Conservation (phyloP, 805 yeast genomes). For the Starmerella stigmatis region DNA sequence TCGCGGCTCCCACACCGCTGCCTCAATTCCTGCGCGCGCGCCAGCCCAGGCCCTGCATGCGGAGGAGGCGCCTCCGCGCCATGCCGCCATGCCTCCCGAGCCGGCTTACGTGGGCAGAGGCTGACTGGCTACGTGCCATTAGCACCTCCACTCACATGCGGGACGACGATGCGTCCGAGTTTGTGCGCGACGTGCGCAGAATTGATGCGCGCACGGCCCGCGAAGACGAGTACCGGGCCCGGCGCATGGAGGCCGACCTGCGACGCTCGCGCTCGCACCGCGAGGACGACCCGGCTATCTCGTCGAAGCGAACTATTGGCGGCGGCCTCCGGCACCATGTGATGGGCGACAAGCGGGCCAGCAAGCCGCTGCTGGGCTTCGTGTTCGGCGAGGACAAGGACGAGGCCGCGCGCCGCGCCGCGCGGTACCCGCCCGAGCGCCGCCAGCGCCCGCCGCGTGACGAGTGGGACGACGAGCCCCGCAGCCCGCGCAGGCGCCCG, state of each 20-base stretch:
- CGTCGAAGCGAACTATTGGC: conserved; percentile 8
- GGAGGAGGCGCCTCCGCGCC: too few species aligned
- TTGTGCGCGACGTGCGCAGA: conserved; percentile 15
- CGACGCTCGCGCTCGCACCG: conserved; percentile 14
- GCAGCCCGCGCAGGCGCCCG: background rate
- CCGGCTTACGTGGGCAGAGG: background rate
- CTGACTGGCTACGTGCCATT: background rate
- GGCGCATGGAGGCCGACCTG: conserved; percentile 17
- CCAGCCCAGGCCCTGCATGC: too few species aligned
- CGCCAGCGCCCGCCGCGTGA: conserved; percentile 5
- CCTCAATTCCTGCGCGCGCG: too few species aligned
- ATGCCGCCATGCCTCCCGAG: too few species aligned
- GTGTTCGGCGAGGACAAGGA: conserved; percentile 14
- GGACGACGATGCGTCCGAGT: conserved; percentile 18
- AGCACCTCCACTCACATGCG: conserved; percentile 2
- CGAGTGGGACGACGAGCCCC: conserved; percentile 1
- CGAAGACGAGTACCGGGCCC: conserved; percentile 16
- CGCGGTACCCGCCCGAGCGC: background rate
- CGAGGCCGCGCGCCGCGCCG: background rate
- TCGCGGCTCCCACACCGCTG: too few species aligned
- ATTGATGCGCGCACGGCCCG: conserved; percentile 14
- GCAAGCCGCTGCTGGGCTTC: conserved; percentile 17
- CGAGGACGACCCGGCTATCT: conserved; percentile 9
- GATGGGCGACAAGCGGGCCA: conserved; percentile 15
- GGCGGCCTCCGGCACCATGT: conserved; percentile 13